Evolutionary conservation across 192 early-diverging fungal genomes (phyloP), one percentile per base, ranked within the genome.

Genomic region (Entomortierella lignicola): DNA sequence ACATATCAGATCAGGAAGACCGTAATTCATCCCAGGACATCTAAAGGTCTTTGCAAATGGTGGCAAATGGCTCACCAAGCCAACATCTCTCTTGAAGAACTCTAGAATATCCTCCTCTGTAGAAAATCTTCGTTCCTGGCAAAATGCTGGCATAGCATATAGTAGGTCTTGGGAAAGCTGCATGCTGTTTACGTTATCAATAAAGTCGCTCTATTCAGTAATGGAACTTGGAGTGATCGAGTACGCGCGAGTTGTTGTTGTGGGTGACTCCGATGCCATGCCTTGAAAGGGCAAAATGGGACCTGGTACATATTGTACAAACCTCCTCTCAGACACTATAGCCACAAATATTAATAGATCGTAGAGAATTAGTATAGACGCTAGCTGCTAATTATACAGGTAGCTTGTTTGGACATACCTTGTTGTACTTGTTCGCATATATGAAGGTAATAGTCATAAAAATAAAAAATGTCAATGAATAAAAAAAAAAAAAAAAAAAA

Each of bases 1-100:
- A 42, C 63, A 66, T 11, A 56, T 25, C 43, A 67, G 21, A 37
- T 67, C 65, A 0, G 65, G 65, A 7, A 17, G 23, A 12, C 65
- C 55, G 30, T 50, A 34, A 8, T 10, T 2, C 27, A 56, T 30
- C 20, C 43, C 21, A 32, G 15, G 23, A 54, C 31, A 30, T 6
- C 4, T 21, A 18, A 29, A 10, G 7, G 55, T 48, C 8, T 26
- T 12, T 17, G 55, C 31, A 31, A 30, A 44, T 4, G 55, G 42
- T 1, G 55, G 47, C 10, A 13, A 7, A 67, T 12, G 41, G 10
- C 11, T 66, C 32, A 67, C 55, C 30, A 41, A 66, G 3, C 55
- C 55, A 23, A 67, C 41, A 37, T 67, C 65, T 1, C 1, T 1
- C 6, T 17, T 20, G 17, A 67, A 67, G 2, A 67, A 4, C 2